Percentiles rank a stretch among this genome's conserved stretches.
Conservation (phyloP, 306 rosid genomes). For the Betula pendula region DNA sequence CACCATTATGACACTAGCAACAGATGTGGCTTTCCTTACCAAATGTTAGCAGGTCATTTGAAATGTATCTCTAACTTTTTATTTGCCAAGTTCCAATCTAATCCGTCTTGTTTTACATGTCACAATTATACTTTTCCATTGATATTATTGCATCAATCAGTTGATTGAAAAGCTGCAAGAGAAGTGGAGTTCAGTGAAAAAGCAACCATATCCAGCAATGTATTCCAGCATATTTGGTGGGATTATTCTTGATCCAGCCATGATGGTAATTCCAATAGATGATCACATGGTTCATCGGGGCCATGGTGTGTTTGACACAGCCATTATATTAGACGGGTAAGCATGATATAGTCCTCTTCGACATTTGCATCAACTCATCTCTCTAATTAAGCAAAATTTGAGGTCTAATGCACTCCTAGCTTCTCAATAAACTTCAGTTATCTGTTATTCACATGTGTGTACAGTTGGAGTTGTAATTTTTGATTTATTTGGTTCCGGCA, state of each 20-base stretch:
- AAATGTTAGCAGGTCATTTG: not conserved
- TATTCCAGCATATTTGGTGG: conserved; percentile 87
- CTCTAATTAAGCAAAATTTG: not conserved
- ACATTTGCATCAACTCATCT: not conserved
- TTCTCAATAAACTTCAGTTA: not conserved
- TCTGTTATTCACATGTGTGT: not conserved
- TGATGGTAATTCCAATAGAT: conserved; percentile 63
- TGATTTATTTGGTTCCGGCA: conserved; percentile 27
- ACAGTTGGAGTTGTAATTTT: not conserved
- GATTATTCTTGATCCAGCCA: conserved; percentile 81
- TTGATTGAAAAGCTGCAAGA: conserved; percentile 78
- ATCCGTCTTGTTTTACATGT: not conserved
- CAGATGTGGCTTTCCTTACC: not conserved
- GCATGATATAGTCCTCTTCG: not conserved
- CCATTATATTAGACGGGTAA: conserved; percentile 65
- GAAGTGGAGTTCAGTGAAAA: conserved; percentile 64
- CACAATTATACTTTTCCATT: not conserved
- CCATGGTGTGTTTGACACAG: conserved; percentile 62
- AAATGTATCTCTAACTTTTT: not conserved
- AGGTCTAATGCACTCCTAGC: not conserved
- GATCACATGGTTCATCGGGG: conserved; percentile 73
- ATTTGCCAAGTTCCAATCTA: not conserved
- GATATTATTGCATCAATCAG: conserved; percentile 38
- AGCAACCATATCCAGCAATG: conserved; percentile 80
- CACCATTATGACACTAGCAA: not conserved